Percentiles rank a stretch among this genome's conserved stretches.
Conservation (phyloP, 2,329 filamentous ascomycete species). For the Trichothecium roseum region DNA sequence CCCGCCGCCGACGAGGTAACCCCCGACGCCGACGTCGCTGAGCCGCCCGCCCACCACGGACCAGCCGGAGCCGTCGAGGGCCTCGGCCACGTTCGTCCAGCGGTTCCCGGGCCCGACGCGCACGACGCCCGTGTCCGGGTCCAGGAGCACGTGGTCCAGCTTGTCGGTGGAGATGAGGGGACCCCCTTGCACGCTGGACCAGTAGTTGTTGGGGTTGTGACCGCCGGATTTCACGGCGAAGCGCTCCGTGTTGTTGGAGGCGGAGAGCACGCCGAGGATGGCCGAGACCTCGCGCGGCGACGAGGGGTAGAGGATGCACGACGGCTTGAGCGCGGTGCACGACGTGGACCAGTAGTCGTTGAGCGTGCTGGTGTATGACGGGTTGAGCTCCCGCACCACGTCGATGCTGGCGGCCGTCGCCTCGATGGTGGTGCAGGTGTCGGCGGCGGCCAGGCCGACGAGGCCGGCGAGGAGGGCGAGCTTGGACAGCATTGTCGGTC, state of each 20-base stretch:
- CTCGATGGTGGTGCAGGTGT: slow-evolving; percentile 2
- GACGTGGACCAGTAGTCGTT: slow-evolving; percentile 5
- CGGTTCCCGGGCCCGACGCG: slow-evolving; percentile 34
- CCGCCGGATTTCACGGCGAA: slow-evolving; percentile 49
- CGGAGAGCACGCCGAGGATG: slow-evolving; percentile 34
- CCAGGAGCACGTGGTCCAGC: slow-evolving; percentile 28
- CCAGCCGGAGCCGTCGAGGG: slow-evolving; percentile 25
- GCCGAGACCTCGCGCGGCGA: slow-evolving; percentile 39
- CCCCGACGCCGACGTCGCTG: slow-evolving; percentile 12
- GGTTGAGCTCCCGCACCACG: not conserved
- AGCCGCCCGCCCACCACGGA: not conserved
- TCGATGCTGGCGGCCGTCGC: slow-evolving; percentile 1
- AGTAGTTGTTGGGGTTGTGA: slow-evolving; percentile 43
- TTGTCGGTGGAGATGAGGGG: slow-evolving; percentile 37
- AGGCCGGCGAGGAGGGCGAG: not conserved
- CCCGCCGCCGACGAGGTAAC: slow-evolving; percentile 14
- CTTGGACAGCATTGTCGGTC: too few species aligned
- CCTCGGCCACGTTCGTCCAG: slow-evolving; percentile 28
- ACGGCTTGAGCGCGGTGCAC: slow-evolving; percentile 6
- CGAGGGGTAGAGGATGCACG: slow-evolving; percentile 34
- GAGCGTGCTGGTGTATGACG: not conserved
- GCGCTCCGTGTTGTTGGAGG: slow-evolving; percentile 26
- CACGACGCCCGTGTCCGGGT: slow-evolving; percentile 23
- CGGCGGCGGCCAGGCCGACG: not conserved
- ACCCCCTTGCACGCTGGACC: slow-evolving; percentile 37